Base-by-base conservation (phyloP, 768 basidiomycete species). In the Lactifluus subvellereus region DNA sequence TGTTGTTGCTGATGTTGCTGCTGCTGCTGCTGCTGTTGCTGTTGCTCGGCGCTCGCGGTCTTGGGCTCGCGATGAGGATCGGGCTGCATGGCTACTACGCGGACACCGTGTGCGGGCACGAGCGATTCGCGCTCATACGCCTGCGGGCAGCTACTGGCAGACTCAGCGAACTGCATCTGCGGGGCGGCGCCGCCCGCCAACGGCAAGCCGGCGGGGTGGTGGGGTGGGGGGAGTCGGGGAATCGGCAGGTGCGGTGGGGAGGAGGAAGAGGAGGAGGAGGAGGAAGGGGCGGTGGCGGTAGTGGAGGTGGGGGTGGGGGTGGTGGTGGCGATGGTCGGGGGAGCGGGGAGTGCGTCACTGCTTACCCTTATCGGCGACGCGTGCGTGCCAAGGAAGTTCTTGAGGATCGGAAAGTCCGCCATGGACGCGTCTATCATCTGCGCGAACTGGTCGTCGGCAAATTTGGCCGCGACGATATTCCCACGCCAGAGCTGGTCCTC, bases 371-470 rank as follows among this genome's bases (percentile, higher is more conserved):
- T 60, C 58, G 85, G 83, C 13, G 81, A 80, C 35, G 79, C 80
- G 70, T 88, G 86, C 47, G 83, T 87, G 69, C 84, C 75, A 60
- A 92, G 81, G 72, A 85, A 90, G 72, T 92, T 92, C 71, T 88
- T 86, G 64, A 92, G 73, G 65, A 92, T 82, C 2, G 90, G 87
- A 66, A 90, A 92, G 70, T 91, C 90, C 42, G 89, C 85, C 82
- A 90, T 91, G n/a, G 87, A 84, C 27, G 83, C 84, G 70, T 90
- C 79, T 22, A 84, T 82, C 82, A 91, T 82, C 40, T 73, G 74
- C 2, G 76, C 73, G 71, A 78, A 81, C 7, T 74, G 72, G 35
- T 72, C 71, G 69, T 81, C 79, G 47, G 70, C 71, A 65, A 82
- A 92, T 73, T 91, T 92, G 45, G 86, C 88, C 49, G 90, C 76